These are phyloP conservation scores for Fusarium sp. DNA, from an alignment of 2,329 filamentous ascomycete species.

Conservation along the genomic window DNA sequence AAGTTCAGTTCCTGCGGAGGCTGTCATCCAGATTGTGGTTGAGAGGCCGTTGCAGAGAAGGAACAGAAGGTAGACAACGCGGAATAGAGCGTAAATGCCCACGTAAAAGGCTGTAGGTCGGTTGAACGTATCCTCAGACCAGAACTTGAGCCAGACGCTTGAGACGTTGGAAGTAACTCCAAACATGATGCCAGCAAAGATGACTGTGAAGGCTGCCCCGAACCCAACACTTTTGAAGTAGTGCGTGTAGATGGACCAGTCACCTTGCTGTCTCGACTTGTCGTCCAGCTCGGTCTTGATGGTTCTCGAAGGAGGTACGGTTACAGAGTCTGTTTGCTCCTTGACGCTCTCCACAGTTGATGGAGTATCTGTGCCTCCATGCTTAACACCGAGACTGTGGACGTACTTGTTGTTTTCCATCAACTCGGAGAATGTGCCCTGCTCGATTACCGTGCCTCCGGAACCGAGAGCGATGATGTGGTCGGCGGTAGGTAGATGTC, in stretches of 20 bases:
- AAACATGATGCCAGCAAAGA: slow-evolving; percentile 35
- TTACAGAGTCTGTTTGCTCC: neutral
- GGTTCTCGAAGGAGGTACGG: neutral
- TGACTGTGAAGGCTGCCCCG: slow-evolving; percentile 30
- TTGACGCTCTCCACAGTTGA: neutral
- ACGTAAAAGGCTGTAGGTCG: slow-evolving; percentile 46
- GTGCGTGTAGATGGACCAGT: slow-evolving; percentile 51
- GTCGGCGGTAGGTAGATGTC: slow-evolving; percentile 53
- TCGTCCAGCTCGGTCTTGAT: slow-evolving; percentile 28
- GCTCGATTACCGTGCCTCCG: slow-evolving; percentile 57
- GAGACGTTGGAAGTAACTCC: slow-evolving; percentile 48
- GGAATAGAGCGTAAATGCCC: slow-evolving; percentile 48
- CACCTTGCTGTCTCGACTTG: slow-evolving; percentile 47
- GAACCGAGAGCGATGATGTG: slow-evolving; percentile 60
- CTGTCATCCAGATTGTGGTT: slow-evolving; percentile 44
- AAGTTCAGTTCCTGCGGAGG: slow-evolving; percentile 47
- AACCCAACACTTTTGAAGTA: slow-evolving; percentile 49
- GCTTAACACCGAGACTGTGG: slow-evolving; percentile 51
- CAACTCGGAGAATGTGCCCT: slow-evolving; percentile 49
- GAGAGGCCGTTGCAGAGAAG: slow-evolving; percentile 27
- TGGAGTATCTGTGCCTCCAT: slow-evolving; percentile 9
- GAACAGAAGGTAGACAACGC: slow-evolving; percentile 30
- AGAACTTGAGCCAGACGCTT: slow-evolving; percentile 57
- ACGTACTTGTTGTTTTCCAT: slow-evolving; percentile 53
- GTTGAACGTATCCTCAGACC: slow-evolving; percentile 50